Evolutionary conservation across 2,329 filamentous ascomycete genomes (phyloP).

Genomic region (Chaetomium sp.): DNA sequence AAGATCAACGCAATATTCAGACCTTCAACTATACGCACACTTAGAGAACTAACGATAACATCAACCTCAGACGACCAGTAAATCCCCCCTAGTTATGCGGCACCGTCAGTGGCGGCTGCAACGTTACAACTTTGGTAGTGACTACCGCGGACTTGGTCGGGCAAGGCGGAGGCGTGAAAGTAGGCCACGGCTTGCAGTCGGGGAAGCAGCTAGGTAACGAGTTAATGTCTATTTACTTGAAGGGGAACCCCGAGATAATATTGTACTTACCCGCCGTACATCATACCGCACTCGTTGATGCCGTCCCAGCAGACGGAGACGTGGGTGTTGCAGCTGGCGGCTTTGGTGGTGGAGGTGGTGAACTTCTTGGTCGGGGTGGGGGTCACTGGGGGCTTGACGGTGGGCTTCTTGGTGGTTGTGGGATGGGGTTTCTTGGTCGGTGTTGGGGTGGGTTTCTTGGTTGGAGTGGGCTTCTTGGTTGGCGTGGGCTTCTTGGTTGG

Average conservation of each 20-base stretch:
- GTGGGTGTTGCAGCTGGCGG: constrained; percentile 12
- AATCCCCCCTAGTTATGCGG: not conserved
- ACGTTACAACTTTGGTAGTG: not conserved
- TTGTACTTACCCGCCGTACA: constrained; percentile 31
- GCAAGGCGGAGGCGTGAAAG: constrained; percentile 29
- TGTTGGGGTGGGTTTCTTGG: constrained; percentile 7
- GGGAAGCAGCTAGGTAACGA: constrained; percentile 27
- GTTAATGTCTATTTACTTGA: not conserved
- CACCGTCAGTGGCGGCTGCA: not conserved
- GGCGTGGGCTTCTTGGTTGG: constrained; percentile 10
- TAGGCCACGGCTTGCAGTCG: constrained; percentile 31
- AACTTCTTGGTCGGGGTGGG: constrained; percentile 8
- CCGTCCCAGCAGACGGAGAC: constrained; percentile 28
- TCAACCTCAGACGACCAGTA: not conserved
- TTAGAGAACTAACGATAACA: not conserved
- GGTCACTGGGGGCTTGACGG: not conserved
- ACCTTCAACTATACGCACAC: not conserved
- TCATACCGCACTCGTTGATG: constrained; percentile 32
- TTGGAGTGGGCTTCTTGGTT: constrained; percentile 12
- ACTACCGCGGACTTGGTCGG: not conserved
- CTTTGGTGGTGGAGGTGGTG: not conserved
- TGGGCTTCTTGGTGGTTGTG: constrained; percentile 10
- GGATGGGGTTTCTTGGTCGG: constrained; percentile 1
- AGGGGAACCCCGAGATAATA: not conserved
- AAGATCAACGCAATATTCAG: not conserved